These are phyloP conservation scores for Mimosa pudica DNA, from an alignment of 306 rosid genomes.

Conservation along the genomic window DNA sequence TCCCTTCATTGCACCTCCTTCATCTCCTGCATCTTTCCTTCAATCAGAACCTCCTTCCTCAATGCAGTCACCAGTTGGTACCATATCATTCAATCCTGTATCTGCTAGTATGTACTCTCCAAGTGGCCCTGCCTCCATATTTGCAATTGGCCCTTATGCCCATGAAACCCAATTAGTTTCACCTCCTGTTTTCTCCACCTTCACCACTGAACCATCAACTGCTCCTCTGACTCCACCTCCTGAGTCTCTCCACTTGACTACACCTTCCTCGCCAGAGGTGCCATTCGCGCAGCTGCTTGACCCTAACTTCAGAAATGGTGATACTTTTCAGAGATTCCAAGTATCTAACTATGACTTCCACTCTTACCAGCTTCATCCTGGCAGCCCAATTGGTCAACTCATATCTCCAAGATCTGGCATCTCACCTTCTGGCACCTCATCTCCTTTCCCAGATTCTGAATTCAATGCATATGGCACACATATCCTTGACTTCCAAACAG, in stretches of 20 bases:
- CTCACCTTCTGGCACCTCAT: slow-evolving; percentile 82
- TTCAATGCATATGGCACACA: slow-evolving; percentile 42
- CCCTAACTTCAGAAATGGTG: slow-evolving; percentile 54
- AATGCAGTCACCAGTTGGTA: slow-evolving; percentile 71
- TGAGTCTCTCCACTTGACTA: slow-evolving; percentile 80
- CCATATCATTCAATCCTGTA: slow-evolving; percentile 55
- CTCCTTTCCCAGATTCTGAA: slow-evolving; percentile 79
- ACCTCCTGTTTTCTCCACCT: slow-evolving; percentile 91
- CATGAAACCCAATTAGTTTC: slow-evolving; percentile 89
- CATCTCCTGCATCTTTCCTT: slow-evolving; percentile 92
- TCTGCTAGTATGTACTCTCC: slow-evolving; percentile 91
- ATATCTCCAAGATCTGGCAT: slow-evolving; percentile 88
- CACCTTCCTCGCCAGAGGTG: slow-evolving; percentile 97
- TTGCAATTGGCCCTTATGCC: slow-evolving; percentile 91
- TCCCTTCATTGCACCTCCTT: slow-evolving; percentile 94
- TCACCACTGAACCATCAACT: slow-evolving; percentile 86
- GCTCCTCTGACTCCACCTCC: slow-evolving; percentile 98
- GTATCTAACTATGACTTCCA: slow-evolving; percentile 79
- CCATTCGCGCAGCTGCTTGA: slow-evolving; percentile 92
- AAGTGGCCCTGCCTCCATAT: slow-evolving; percentile 85
- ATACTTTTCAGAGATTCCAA: slow-evolving; percentile 59
- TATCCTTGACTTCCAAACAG: slow-evolving; percentile 56
- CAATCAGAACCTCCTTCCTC: slow-evolving; percentile 94
- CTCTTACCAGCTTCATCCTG: slow-evolving; percentile 89
- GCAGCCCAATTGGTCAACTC: slow-evolving; percentile 89